phyloP scores from a whole-genome alignment of 768 basidiomycete species.

The Collybiopsis confluens region DNA sequence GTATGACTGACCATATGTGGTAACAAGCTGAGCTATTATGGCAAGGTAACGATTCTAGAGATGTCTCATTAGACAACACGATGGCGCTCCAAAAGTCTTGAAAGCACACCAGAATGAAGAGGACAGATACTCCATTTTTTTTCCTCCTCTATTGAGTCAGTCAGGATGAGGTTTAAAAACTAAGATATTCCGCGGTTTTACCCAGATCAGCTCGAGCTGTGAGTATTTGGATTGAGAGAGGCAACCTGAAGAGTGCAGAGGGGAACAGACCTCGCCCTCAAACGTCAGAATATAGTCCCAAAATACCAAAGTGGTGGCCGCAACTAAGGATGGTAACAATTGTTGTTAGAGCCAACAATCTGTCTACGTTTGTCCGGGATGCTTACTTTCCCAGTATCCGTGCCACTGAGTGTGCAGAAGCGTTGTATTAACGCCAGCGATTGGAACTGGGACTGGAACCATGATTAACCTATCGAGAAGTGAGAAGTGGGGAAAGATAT shows the following conservation, averaged over 20 bases:
- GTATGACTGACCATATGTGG: not conserved
- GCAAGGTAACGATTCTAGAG: conserved; percentile 4
- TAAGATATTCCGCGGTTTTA: no score
- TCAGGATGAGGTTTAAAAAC: not conserved
- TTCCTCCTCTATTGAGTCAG: not conserved
- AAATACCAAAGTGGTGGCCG: not conserved
- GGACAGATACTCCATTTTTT: not conserved
- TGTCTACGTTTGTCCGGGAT: not conserved
- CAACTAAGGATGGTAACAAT: no score
- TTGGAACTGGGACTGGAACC: no score
- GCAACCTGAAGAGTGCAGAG: not conserved
- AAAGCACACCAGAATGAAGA: not conserved
- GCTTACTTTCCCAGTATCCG: not conserved
- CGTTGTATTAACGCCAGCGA: no score
- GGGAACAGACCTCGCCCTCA: not conserved
- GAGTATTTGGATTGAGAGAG: not conserved
- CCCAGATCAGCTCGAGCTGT: not conserved
- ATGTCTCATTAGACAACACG: no score
- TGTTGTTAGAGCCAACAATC: no score
- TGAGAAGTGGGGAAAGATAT: no score
- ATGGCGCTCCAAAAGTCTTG: not conserved
- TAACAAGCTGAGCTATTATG: not conserved
- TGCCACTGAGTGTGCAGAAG: not conserved
- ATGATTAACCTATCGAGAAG: no score
- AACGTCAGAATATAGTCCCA: not conserved